Evolutionary conservation across 2,329 filamentous ascomycete genomes (phyloP), one percentile per base, ranked within the genome.

Genomic region (Penicillium sp.): DNA sequence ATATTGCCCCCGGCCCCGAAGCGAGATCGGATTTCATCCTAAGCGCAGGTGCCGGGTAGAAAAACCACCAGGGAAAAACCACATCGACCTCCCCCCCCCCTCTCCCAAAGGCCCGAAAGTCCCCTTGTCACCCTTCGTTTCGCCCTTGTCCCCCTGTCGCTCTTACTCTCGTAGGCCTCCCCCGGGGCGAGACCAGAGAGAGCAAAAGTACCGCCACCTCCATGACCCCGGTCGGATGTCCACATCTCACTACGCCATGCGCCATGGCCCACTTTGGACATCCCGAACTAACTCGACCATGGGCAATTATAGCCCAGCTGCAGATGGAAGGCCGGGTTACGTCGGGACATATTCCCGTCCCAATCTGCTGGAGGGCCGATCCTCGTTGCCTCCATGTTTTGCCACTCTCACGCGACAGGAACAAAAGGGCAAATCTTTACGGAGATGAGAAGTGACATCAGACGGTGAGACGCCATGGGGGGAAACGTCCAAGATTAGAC

Each of bases 31-130:
- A 49, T 58, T 58, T 58, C 36, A 15, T 18, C 45, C 34, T 61
- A 61, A 57, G 57, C 60, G 60, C 61, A 58, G 60, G 54, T 56
- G 58, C 53, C 61, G 61, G 54, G 50, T 16, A 18, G 44, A 54
- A 60, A 63, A 29, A 9, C 7, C 28, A 7, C 8, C 8, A 29
- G 9, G 26, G 6, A 59, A 51, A 49, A 54, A 49, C 18, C 18
- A 16, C 18, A 4, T 29, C 24, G 7, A 26, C 24, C 24, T 6
- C 24, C 24, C 3, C 18, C 18, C 24, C 24, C 3, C 18, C 18
- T 21, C 3, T 21, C 18, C 3, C 24, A 26, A 26, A 26, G 24
- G 29, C 34, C 8, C 8, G 31, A 41, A 9, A 15, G 13, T 23
- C 24, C 26, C n/a, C 29, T 33, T 33, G 24, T 23, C 6, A 6